Percentiles rank a stretch among this genome's conserved stretches.
Evolutionary conservation across 768 basidiomycete species (phyloP).

Genomic region (Tylopilus sp.): DNA sequence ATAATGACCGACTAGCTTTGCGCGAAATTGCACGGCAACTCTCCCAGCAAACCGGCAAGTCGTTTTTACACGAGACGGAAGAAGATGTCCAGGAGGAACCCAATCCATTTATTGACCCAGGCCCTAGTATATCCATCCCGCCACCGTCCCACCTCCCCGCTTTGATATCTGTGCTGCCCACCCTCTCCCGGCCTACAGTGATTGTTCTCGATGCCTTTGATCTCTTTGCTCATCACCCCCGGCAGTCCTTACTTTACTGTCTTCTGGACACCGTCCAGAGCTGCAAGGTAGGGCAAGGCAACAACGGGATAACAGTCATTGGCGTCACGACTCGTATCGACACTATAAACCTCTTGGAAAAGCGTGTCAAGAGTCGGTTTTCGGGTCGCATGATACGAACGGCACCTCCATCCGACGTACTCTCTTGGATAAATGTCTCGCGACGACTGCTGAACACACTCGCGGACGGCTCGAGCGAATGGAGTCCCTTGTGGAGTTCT

Average conservation of each 20-base stretch:
- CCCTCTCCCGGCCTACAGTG: slow-evolving; percentile 74
- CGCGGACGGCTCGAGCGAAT: slow-evolving; percentile 39
- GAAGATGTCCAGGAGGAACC: slow-evolving; percentile 35
- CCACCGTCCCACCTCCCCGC: slow-evolving; percentile 70
- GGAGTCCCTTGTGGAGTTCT: slow-evolving; percentile 57
- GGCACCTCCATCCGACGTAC: slow-evolving; percentile 50
- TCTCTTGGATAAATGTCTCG: slow-evolving; percentile 50
- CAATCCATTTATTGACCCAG: slow-evolving; percentile 49
- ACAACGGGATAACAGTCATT: slow-evolving; percentile 76
- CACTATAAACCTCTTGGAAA: slow-evolving; percentile 85
- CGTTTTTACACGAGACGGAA: slow-evolving; percentile 40
- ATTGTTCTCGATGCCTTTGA: slow-evolving; percentile 92
- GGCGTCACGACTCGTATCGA: slow-evolving; percentile 87
- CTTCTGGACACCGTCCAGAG: slow-evolving; percentile 92
- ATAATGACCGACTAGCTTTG: slow-evolving; percentile 85
- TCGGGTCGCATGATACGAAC: slow-evolving; percentile 87
- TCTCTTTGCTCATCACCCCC: slow-evolving; percentile 85
- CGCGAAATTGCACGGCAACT: slow-evolving; percentile 89
- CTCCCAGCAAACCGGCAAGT: slow-evolving; percentile 66
- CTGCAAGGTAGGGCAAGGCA: slow-evolving; percentile 56
- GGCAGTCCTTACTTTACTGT: slow-evolving; percentile 93
- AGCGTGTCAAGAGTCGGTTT: slow-evolving; percentile 96
- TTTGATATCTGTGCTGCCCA: slow-evolving; percentile 73
- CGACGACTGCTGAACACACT: slow-evolving; percentile 40
- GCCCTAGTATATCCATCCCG: slow-evolving; percentile 41